Evolutionary conservation across 164 flowering plant species (phyloP).

Genomic region (Saururus chinensis): DNA sequence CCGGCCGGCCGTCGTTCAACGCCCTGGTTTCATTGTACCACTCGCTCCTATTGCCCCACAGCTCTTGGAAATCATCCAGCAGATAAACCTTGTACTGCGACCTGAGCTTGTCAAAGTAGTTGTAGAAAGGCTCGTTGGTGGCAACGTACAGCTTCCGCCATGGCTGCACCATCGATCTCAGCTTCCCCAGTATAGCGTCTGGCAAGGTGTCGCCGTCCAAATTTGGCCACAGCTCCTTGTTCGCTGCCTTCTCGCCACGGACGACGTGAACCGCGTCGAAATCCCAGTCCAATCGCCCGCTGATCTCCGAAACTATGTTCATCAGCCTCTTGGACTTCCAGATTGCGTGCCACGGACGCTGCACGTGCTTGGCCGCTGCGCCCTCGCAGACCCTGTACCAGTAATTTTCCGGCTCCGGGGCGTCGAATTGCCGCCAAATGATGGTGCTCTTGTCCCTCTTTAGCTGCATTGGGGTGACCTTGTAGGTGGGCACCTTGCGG

Average conservation of each 20-base stretch:
- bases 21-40: conserved; percentile 80
- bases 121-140: conserved; percentile 79
- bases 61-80: conserved; percentile 75
- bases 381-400: conserved; percentile 98
- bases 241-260: conserved; percentile 82
- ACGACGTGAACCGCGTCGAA: conserved; percentile 94
- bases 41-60: conserved; percentile 83
- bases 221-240: conserved; percentile 85
- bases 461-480: conserved; percentile 85
- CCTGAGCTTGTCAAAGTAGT: conserved; percentile 80
- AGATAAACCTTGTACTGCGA: conserved; percentile 73
- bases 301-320: conserved; percentile 87
- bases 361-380: conserved; percentile 61
- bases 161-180: conserved; percentile 44
- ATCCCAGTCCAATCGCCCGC: conserved; percentile 95
- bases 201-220: conserved; percentile 81
- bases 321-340: conserved; percentile 96
- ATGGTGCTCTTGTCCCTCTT: conserved; percentile 66
- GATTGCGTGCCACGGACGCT: conserved; percentile 88
- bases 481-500: conserved; percentile 56
- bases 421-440: conserved; percentile 85
- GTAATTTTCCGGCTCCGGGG: conserved; percentile 87
- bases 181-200: conserved; percentile 46
- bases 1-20: conserved; percentile 57
- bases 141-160: conserved; percentile 85